These are phyloP conservation scores for Quercus engelmannii DNA, from an alignment of 306 rosid species.

Conservation along the genomic window DNA sequence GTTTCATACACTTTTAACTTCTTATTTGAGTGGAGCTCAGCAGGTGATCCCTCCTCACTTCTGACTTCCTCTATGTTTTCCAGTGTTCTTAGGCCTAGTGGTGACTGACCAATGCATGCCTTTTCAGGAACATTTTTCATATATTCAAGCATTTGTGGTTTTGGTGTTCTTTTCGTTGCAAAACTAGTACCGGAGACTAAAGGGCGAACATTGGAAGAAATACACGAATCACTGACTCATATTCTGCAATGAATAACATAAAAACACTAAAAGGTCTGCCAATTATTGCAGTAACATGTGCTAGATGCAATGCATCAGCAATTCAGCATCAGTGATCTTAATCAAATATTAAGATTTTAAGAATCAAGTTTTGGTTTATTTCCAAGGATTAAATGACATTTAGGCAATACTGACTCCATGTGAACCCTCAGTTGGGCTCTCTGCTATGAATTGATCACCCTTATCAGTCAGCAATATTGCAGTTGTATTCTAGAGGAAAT, in stretches of 20 bases:
- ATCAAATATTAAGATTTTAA: too few species aligned
- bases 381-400: too few species aligned
- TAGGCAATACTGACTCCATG: too few species aligned
- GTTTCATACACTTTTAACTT: background rate
- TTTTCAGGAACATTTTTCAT: conserved; percentile 8
- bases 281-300: too few species aligned
- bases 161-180: background rate
- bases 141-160: background rate
- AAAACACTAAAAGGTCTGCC: background rate
- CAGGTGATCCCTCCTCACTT: background rate
- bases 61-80: background rate
- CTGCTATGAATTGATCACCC: too few species aligned
- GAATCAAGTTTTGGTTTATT: too few species aligned
- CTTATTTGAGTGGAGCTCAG: background rate
- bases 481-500: too few species aligned
- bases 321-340: too few species aligned
- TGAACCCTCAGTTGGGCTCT: too few species aligned
- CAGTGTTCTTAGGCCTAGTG: background rate
- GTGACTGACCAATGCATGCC: background rate
- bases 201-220: background rate
- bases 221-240: background rate
- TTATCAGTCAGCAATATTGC: too few species aligned
- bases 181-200: background rate
- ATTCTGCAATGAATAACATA: background rate
- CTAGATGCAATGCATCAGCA: too few species aligned